These are phyloP conservation scores for Penicillium lagena DNA, from an alignment of 495 filamentous ascomycete species.

Conservation along the genomic window DNA sequence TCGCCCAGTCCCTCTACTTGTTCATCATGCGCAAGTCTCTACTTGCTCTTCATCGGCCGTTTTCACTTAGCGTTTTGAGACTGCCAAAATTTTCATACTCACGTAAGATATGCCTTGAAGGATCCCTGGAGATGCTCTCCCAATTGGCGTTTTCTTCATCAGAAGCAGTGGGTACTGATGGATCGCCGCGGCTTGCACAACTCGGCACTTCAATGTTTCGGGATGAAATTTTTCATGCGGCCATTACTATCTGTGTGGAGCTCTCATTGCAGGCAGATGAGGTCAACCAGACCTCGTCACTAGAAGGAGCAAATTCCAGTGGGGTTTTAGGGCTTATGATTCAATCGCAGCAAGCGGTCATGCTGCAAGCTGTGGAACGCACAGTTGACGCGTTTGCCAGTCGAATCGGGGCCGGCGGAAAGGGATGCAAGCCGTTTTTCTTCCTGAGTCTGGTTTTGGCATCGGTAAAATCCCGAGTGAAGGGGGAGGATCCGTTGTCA, in stretches of 20 bases:
- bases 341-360: conserved; percentile 29
- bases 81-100: conserved; percentile 52
- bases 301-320: conserved; percentile 17
- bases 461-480: conserved; percentile 30
- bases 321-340: conserved; percentile 26
- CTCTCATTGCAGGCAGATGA: conserved; percentile 28
- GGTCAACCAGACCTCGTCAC: conserved; percentile 7
- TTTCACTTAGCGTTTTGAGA: conserved; percentile 38
- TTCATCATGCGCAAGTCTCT: conserved; percentile 47
- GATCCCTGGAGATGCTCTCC: conserved; percentile 43
- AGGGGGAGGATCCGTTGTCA: conserved; percentile 25
- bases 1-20: conserved; percentile 29
- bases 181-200: conserved; percentile 23
- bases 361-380: conserved; percentile 30
- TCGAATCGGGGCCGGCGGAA: conserved; percentile 20
- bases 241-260: conserved; percentile 31
- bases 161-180: conserved; percentile 7
- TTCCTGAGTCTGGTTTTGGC: conserved; percentile 28
- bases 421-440: conserved; percentile 29
- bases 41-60: conserved; percentile 47
- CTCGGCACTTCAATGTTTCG: conserved; percentile 32
- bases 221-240: conserved; percentile 33
- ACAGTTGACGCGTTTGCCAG: conserved; percentile 26
- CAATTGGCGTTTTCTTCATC: conserved; percentile 27
- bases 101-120: conserved; percentile 46